Evolutionary conservation across 225 moss, liverwort and hornwort species (phyloP), one percentile per base, ranked within the genome.

Genomic region (Bryum argenteum): DNA sequence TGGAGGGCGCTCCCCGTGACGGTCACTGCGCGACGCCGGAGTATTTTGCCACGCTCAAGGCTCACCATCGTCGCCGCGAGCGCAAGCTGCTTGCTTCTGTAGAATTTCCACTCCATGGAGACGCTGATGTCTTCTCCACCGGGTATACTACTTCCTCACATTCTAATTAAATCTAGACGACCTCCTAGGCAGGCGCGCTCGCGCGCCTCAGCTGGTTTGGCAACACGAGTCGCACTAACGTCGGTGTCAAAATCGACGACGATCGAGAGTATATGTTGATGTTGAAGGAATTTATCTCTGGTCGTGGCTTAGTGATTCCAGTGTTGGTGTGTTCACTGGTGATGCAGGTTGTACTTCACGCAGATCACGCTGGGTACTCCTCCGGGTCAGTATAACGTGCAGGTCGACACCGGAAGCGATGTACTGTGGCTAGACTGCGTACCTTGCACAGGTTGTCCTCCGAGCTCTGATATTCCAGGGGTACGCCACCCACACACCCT

Each of bases 391-490:
- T 91, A 68, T 66, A 84, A 16, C 66, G 93, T 96, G 70, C 73
- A 87, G 45, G 86, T 96, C 60, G 96, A 96, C 62, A 90, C 96
- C 56, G 96, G 96, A 71, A 96, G 96, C 74, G 75, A 87, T 74
- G 54, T 91, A 17, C 38, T 85, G 41, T 96, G 91, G 93, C 63
- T 96, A 18, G 65, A 90, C 64, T 96, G 96, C 63, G 50, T 59
- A 9, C 88, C 96, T 62, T 96, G 93, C 54, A 1, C 11, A 11
- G 52, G 54, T 41, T 96, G 96, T 71, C 91, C 91, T 18, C 0
- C 43, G 11, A 40, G 1, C 19, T 45, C 58, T n/a, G 65, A 52
- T 33, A 72, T 96, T 70, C 14, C 39, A 16, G 53, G 45, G 52
- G 93, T 82, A 61, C 18, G 58, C 42, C 10, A 62, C 8, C 15